Base-by-base conservation (phyloP, 805 yeast species). In the Candida pseudofarinosa region DNA sequence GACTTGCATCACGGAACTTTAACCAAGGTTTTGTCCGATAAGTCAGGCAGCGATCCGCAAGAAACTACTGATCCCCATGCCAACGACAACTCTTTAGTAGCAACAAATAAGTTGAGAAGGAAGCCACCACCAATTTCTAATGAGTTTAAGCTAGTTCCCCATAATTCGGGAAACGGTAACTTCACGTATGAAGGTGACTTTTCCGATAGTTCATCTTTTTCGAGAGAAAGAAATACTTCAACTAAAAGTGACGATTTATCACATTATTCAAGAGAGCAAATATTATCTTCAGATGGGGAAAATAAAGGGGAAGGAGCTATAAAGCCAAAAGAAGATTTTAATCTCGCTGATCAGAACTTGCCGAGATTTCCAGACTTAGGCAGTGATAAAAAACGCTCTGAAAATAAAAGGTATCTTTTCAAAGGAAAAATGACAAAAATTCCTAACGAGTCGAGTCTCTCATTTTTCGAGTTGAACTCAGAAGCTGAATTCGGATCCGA, bases 321-420 rank as follows among this genome's bases (percentile, higher is more conserved):
- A 10, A 23, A 23, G 28, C 28, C 6, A n/a, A 5, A 32, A 32
- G 7, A n/a, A 6, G 17, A 7, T 14, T 42, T 36, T 8, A 42
- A 28, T 33, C 19, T 28, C 18, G 37, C 19, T 23, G 18, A 13
- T 2, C n/a, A 19, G 6, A 55, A 51, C 39, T 54, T 69, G 14
- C 73, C 73, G 1, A 63, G 59, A 43, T 68, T 62, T 41, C 73
- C 74, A 2, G 62, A 54, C 13, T 43, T 63, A 3, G 44, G 34
- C 7, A n/a, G 17, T 15, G 28, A 23, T 23, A 23, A 10, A 23
- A 23, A 10, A 23, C 28, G 28, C 10, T 20, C 19, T n/a, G 44
- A 41, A 18, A 16, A 15, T n/a, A 41, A 41, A 31, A 45, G 47
- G 42, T 49, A 37, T 48, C 15, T 55, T 17, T 58, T 62, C 53